Conservation (phyloP, 2,329 filamentous ascomycete species). For the Drechslerella stenobrocha region DNA sequence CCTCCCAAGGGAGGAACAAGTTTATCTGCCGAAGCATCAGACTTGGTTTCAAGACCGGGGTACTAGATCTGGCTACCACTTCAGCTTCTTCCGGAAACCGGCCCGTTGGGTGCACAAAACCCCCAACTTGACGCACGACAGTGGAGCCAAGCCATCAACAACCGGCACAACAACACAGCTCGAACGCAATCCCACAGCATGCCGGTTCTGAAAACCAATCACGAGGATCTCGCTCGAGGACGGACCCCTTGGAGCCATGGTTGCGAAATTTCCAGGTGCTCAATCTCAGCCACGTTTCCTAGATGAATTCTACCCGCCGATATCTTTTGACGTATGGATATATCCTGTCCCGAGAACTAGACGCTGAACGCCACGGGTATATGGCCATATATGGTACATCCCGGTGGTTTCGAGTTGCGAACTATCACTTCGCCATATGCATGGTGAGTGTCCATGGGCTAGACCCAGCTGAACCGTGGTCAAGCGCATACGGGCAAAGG, state of each 20-base stretch:
- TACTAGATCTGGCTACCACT: conserved; percentile 21
- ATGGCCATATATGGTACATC: conserved; percentile 16
- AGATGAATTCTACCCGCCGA: conserved; percentile 30
- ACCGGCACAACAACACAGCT: conserved; percentile 24
- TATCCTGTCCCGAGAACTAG: no score
- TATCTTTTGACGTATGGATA: no score
- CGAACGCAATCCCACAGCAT: not conserved
- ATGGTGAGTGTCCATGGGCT: not conserved
- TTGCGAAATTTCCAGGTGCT: conserved; percentile 6
- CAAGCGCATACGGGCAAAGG: no score
- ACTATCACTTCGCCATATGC: no score
- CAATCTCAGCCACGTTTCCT: conserved; percentile 45
- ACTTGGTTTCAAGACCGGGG: conserved; percentile 8
- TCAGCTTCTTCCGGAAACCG: conserved; percentile 37
- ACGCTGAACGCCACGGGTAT: not conserved
- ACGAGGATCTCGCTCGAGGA: conserved; percentile 27
- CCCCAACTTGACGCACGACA: conserved; percentile 28
- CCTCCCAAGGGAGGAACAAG: no score
- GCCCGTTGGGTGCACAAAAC: conserved; percentile 32
- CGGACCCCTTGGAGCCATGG: conserved; percentile 5
- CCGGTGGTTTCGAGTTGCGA: not conserved
- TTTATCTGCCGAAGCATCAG: not conserved
- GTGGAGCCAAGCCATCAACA: conserved; percentile 28
- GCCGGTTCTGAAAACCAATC: conserved; percentile 19
- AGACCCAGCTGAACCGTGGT: not conserved